A percentile compares a stretch with the other conserved stretches of the same genome.
Conservation (phyloP, 2,329 filamentous ascomycete species). For the Colletotrichum tamarilloi region DNA sequence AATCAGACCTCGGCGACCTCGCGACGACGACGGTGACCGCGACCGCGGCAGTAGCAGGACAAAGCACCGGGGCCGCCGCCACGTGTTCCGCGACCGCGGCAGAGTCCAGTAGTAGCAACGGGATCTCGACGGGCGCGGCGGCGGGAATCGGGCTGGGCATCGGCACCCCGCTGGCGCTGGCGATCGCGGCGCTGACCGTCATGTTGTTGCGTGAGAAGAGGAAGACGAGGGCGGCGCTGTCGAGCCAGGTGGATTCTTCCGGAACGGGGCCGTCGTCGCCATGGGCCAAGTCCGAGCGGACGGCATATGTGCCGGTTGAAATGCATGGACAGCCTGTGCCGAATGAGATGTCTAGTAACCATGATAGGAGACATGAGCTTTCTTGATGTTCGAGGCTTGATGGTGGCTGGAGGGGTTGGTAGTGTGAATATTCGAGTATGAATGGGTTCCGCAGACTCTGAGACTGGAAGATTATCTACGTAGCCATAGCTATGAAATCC, state of each 20-base stretch:
- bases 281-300: conserved; percentile 5
- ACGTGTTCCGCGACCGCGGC: background rate
- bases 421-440: background rate
- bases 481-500: background rate
- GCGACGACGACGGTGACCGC: background rate
- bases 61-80: background rate
- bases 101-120: background rate
- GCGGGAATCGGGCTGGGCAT: conserved; percentile 27
- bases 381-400: background rate
- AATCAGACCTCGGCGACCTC: conserved; percentile 1
- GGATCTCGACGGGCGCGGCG: conserved; percentile 26
- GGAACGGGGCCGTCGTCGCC: background rate
- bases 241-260: background rate
- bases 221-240: conserved; percentile 8
- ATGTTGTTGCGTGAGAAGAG: conserved; percentile 31
- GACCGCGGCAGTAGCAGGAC: background rate
- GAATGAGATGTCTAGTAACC: conserved; percentile 2
- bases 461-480: background rate
- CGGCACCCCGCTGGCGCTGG: conserved; percentile 24
- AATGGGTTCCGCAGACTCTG: background rate
- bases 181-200: conserved; percentile 4
- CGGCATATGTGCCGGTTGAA: conserved; percentile 1
- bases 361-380: conserved; percentile 17
- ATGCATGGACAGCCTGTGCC: background rate
- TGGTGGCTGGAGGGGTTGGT: background rate